Evolutionary conservation across 805 yeast genomes (phyloP).

Genomic region (Zygosaccharomyces kombuchaensis): DNA sequence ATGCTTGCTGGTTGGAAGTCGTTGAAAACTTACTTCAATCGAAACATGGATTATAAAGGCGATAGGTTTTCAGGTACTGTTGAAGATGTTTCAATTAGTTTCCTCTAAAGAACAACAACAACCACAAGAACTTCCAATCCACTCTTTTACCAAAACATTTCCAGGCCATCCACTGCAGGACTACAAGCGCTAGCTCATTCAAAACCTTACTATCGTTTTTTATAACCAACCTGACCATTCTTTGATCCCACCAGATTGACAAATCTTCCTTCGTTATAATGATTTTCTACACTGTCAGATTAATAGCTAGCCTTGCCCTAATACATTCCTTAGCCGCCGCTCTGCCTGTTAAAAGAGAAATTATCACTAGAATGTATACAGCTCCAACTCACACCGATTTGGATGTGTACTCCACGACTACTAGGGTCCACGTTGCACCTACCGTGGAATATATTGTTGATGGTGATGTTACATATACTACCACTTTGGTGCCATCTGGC

Average conservation of each 20-base stretch:
- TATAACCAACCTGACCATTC: background rate
- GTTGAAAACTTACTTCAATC: background rate
- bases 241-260: background rate
- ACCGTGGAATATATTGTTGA: slow-evolving; percentile 39
- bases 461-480: slow-evolving; percentile 37
- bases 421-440: slow-evolving; percentile 39
- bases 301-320: slow-evolving; percentile 9
- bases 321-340: slow-evolving; percentile 16
- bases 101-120: background rate
- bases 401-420: slow-evolving; percentile 39
- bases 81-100: background rate
- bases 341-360: slow-evolving; percentile 35
- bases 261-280: slow-evolving; percentile 1
- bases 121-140: background rate
- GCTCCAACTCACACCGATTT: slow-evolving; percentile 49
- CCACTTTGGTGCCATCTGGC: slow-evolving; percentile 35
- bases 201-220: background rate
- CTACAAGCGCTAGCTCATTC: slow-evolving; percentile 3
- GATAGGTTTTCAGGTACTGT: background rate
- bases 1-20: background rate
- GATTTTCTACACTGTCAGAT: background rate
- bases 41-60: background rate
- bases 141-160: background rate
- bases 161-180: background rate
- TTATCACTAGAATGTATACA: slow-evolving; percentile 52